Percentiles rank a stretch among this genome's conserved stretches.
These are phyloP conservation scores for Diplodia mutila DNA, from an alignment of 2,329 filamentous ascomycete species.

Conservation along the genomic window DNA sequence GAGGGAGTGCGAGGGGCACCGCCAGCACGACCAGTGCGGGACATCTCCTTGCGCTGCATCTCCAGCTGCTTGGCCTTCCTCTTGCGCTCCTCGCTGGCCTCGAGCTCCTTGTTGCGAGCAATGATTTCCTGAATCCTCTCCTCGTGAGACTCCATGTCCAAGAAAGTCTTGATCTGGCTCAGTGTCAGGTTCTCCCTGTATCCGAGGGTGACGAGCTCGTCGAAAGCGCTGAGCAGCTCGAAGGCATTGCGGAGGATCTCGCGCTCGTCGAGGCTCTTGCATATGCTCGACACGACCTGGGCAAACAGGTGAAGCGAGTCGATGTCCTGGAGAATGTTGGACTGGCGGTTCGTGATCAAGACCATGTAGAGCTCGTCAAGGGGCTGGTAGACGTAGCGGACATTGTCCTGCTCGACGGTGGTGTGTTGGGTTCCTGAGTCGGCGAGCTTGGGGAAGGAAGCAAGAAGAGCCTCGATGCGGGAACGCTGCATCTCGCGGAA, in stretches of 20 bases:
- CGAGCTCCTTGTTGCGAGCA: constrained; percentile 96
- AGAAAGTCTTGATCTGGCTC: constrained; percentile 97
- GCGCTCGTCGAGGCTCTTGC: constrained; percentile 92
- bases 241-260: constrained; percentile 96
- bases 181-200: constrained; percentile 96
- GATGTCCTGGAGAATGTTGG: constrained; percentile 98
- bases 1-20: constrained; percentile 72
- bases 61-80: constrained; percentile 98
- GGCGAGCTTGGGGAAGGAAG: constrained; percentile 96
- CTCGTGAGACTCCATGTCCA: constrained; percentile 99
- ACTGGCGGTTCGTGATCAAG: constrained; percentile 98
- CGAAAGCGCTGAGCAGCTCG: constrained; percentile 93
- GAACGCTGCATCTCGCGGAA: constrained; percentile 98
- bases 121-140: constrained; percentile 99
- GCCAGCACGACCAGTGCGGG: constrained; percentile 67
- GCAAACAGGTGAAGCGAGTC: constrained; percentile 97
- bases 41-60: constrained; percentile 96
- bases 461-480: constrained; percentile 92
- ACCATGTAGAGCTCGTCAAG: constrained; percentile 99
- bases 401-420: constrained; percentile 98
- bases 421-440: constrained; percentile 97
- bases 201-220: constrained; percentile 93
- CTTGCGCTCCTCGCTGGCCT: constrained; percentile 97
- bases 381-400: constrained; percentile 98
- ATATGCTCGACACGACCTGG: constrained; percentile 94